These are phyloP conservation scores for Dendrocalamus latiflorus DNA, from an alignment of 202 grass and related monocot genomes.

Conservation along the genomic window DNA sequence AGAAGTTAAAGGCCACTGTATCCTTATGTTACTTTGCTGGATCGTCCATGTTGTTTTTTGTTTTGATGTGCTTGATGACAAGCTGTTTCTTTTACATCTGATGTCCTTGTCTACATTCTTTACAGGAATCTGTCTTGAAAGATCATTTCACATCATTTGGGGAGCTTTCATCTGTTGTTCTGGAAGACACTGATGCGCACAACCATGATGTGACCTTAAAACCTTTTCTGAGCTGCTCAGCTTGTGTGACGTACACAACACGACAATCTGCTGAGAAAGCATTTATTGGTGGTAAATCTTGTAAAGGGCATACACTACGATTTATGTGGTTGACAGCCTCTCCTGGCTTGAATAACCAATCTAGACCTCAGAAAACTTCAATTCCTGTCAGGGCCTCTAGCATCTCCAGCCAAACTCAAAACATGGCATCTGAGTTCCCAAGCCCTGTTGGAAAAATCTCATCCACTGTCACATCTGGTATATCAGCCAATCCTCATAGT, in stretches of 20 bases:
- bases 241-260: too few relatives aligned
- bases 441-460: constrained; percentile 23
- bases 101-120: constrained; percentile 25
- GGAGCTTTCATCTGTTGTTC: constrained; percentile 67
- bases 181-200: constrained; percentile 59
- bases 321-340: constrained; percentile 75
- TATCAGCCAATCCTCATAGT: not conserved
- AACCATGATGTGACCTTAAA: constrained; percentile 50
- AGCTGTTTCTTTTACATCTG: constrained; percentile 17
- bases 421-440: constrained; percentile 35
- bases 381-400: constrained; percentile 9
- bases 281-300: too few relatives aligned
- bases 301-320: constrained; percentile 42
- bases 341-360: constrained; percentile 42
- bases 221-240: constrained; percentile 52
- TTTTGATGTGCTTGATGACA: constrained; percentile 29
- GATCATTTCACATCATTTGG: constrained; percentile 94
- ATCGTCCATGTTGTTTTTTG: constrained; percentile 11
- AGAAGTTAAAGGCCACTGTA: not conserved
- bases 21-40: not conserved
- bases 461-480: constrained; percentile 14
- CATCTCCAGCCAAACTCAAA: constrained; percentile 20
- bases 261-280: too few relatives aligned
- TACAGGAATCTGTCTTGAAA: constrained; percentile 71
- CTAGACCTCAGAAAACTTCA: constrained; percentile 34